These are phyloP conservation scores for Phytopythium sindhum DNA, from an alignment of 352 stramenopile species.

Conservation along the genomic window DNA sequence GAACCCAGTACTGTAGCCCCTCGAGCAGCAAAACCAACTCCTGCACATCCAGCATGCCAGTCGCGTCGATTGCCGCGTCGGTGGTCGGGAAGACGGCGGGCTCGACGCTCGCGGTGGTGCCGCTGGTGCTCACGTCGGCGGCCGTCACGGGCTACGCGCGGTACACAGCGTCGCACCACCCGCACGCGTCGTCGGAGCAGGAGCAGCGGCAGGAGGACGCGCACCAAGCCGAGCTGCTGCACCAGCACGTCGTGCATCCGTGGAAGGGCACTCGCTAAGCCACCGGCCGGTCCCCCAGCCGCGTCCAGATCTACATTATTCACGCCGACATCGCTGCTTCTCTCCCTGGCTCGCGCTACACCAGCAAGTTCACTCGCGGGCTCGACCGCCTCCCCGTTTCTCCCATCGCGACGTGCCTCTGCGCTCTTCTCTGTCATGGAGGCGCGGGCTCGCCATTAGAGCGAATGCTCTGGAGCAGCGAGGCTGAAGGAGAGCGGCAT, in stretches of 20 bases:
- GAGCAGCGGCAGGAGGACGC: slow-evolving; percentile 28
- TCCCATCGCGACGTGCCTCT: not conserved
- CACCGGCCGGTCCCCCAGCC: not conserved
- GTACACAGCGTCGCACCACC: slow-evolving; percentile 40
- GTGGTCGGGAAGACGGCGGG: slow-evolving; percentile 29
- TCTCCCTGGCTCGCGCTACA: not conserved
- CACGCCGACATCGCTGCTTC: not conserved
- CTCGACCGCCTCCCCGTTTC: not conserved
- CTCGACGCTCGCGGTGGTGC: slow-evolving; percentile 31
- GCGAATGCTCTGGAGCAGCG: too few relatives aligned
- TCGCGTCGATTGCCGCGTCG: slow-evolving; percentile 35
- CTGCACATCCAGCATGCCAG: slow-evolving; percentile 16
- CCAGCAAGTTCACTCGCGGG: not conserved
- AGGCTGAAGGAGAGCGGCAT: not conserved
- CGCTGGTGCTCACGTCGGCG: slow-evolving; percentile 59
- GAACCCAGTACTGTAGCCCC: slow-evolving; percentile 1
- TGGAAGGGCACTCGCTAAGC: slow-evolving; percentile 69
- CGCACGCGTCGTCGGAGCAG: slow-evolving; percentile 28
- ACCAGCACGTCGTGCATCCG: slow-evolving; percentile 60
- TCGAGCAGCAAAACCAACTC: not conserved
- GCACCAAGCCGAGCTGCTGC: slow-evolving; percentile 24
- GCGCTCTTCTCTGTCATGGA: not conserved
- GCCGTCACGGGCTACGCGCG: slow-evolving; percentile 64
- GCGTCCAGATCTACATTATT: not conserved
- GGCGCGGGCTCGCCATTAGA: not conserved